Conservation (phyloP, 1,284 basidiomycete species). For the Heterobasidion parviporum region DNA sequence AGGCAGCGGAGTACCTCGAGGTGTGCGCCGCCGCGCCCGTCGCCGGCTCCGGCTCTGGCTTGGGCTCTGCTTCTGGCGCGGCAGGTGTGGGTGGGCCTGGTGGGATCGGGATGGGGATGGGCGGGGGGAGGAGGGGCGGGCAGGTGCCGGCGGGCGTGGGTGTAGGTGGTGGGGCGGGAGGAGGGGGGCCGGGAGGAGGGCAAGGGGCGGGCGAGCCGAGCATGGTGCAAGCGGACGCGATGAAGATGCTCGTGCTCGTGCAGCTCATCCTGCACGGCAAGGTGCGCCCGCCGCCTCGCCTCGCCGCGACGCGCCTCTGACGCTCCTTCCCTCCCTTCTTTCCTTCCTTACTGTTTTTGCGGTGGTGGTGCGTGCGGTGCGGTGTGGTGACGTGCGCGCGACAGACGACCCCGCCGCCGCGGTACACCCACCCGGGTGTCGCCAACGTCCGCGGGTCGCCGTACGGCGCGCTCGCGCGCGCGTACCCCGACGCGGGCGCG, state of each 20-base stretch:
- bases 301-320: no score
- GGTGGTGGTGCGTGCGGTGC: background rate
- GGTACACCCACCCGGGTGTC: slow-evolving; percentile 55
- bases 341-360: background rate
- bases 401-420: slow-evolving; percentile 51
- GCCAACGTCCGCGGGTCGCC: slow-evolving; percentile 19
- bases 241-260: slow-evolving; percentile 73
- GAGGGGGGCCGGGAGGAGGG: slow-evolving; percentile 3
- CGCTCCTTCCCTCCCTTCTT: background rate
- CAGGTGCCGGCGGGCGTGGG: slow-evolving; percentile 4
- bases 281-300: slow-evolving; percentile 31
- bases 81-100: background rate
- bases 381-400: background rate
- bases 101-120: background rate
- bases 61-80: slow-evolving; percentile 1
- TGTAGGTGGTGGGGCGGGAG: slow-evolving; percentile 3
- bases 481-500: slow-evolving; percentile 45
- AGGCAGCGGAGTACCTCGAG: slow-evolving; percentile 70
- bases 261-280: slow-evolving; percentile 70
- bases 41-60: slow-evolving; percentile 1
- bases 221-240: slow-evolving; percentile 75
- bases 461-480: slow-evolving; percentile 51
- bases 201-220: slow-evolving; percentile 11
- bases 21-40: slow-evolving; percentile 70
- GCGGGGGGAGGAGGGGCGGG: background rate